Evolutionary conservation across 2,329 filamentous ascomycete genomes (phyloP).

Genomic region (Aureobasidium pullulans): DNA sequence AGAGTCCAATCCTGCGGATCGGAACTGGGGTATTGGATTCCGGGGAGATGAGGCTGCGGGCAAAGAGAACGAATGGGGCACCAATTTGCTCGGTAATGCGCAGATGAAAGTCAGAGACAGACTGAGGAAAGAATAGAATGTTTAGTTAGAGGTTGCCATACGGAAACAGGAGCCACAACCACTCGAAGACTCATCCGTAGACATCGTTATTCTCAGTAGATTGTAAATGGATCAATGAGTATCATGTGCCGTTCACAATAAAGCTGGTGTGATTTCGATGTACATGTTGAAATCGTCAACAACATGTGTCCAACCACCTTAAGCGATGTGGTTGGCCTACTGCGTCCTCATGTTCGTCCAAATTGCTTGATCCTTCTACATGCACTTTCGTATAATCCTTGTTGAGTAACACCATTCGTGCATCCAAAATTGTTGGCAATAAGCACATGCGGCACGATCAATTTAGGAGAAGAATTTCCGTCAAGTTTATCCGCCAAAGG

Average conservation of each 20-base stretch:
- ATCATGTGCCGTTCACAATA: too few relatives aligned
- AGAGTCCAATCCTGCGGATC: constrained; percentile 30
- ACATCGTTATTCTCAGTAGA: too few relatives aligned
- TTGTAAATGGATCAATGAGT: too few relatives aligned
- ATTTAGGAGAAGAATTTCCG: not conserved
- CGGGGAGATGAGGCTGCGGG: constrained; percentile 24
- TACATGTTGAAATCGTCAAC: too few relatives aligned
- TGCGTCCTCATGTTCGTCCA: not conserved
- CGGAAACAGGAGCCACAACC: not conserved
- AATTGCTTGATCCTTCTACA: not conserved
- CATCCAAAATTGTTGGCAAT: not conserved
- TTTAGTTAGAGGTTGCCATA: not conserved
- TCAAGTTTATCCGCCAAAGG: not conserved
- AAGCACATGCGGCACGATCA: not conserved
- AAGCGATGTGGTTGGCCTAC: too few relatives aligned
- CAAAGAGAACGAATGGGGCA: constrained; percentile 25
- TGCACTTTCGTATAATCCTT: not conserved
- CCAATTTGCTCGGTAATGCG: constrained; percentile 28
- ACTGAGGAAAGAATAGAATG: constrained; percentile 18
- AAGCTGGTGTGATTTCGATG: too few relatives aligned
- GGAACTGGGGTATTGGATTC: constrained; percentile 31
- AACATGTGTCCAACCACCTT: too few relatives aligned
- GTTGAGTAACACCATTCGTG: not conserved
- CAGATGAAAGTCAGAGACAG: constrained; percentile 28
- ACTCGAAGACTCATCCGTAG: not conserved